Evolutionary conservation across 495 filamentous ascomycete species (phyloP).

Genomic region (Diplogelasinospora grovesii): DNA sequence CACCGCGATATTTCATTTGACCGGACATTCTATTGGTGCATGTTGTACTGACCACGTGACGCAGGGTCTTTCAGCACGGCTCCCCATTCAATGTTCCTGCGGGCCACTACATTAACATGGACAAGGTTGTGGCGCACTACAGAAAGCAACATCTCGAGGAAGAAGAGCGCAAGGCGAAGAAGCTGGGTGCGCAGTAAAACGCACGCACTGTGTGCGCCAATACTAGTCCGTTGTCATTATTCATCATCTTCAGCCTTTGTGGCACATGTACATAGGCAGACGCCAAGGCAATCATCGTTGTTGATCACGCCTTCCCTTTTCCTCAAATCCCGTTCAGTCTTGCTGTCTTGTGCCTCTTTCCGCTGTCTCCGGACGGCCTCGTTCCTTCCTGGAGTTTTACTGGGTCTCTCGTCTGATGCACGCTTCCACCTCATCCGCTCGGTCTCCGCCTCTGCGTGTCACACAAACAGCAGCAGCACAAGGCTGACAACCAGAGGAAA

Average conservation of each 20-base stretch:
- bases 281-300: constrained; percentile 12
- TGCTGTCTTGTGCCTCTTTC: background rate
- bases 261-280: constrained; percentile 21
- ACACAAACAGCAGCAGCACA: too few species aligned
- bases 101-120: constrained; percentile 35
- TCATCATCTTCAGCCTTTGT: constrained; percentile 10
- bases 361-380: background rate
- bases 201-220: constrained; percentile 5
- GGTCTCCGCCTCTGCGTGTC: background rate
- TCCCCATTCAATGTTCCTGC: constrained; percentile 40
- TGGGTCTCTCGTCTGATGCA: background rate
- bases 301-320: background rate
- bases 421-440: background rate
- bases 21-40: constrained; percentile 9
- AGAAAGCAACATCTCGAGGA: constrained; percentile 36
- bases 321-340: background rate
- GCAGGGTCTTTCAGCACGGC: constrained; percentile 38
- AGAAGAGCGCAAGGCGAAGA: constrained; percentile 41
- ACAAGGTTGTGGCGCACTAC: constrained; percentile 43
- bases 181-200: constrained; percentile 26
- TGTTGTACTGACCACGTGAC: constrained; percentile 22
- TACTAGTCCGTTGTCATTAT: background rate
- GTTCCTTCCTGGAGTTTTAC: background rate
- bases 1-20: background rate
- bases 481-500: too few species aligned